Conservation (phyloP, 371 early-diverging fungal species). For the Mortierella sp. region DNA sequence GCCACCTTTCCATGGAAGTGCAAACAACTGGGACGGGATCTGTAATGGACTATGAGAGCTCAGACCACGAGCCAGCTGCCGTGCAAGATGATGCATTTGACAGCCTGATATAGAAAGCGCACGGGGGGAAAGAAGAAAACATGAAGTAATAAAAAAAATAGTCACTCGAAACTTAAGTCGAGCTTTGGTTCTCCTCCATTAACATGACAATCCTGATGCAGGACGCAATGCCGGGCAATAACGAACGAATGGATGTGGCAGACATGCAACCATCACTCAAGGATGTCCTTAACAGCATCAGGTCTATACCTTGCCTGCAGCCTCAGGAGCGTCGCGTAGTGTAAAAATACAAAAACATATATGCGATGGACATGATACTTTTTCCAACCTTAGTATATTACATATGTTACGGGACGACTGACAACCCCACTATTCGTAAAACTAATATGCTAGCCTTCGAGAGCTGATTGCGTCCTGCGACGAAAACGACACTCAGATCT, state of each 20-base stretch:
- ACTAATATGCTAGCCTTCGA: constrained; percentile 20
- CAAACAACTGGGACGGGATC: constrained; percentile 82
- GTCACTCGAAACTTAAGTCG: background rate
- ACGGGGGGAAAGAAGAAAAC: background rate
- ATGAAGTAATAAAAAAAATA: background rate
- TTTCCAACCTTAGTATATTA: too few relatives aligned
- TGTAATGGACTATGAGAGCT: constrained; percentile 25
- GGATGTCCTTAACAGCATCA: constrained; percentile 33
- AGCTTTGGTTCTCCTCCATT: background rate
- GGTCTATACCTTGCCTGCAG: constrained; percentile 14
- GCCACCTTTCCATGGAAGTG: constrained; percentile 74
- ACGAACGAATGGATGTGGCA: background rate
- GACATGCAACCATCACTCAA: constrained; percentile 5
- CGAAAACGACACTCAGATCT: constrained; percentile 26
- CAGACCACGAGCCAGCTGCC: constrained; percentile 9
- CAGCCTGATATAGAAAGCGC: constrained; percentile 9
- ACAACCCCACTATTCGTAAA: background rate
- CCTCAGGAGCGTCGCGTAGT: constrained; percentile 50
- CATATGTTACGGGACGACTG: background rate
- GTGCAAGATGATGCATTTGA: constrained; percentile 15
- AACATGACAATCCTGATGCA: constrained; percentile 1
- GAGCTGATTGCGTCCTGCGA: constrained; percentile 26
- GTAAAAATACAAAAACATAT: constrained; percentile 17
- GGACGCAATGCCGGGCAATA: background rate
- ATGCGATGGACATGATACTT: too few relatives aligned